A percentile compares a stretch with the other conserved stretches of the same genome.
Conservation (phyloP, 345 rosid genomes). For the Moringa oleifera region DNA sequence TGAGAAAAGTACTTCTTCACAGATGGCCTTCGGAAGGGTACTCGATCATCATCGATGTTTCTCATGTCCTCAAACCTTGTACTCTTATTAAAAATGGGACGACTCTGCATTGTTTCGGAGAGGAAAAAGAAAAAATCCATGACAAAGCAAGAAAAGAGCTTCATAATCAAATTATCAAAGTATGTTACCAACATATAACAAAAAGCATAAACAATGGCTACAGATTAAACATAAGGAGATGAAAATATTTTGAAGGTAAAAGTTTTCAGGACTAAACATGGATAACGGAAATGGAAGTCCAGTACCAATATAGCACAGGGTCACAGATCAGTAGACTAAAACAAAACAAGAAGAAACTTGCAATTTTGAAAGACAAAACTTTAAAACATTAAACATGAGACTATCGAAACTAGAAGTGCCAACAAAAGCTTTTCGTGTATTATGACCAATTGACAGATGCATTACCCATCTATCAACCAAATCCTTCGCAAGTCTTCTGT, state of each 20-base stretch:
- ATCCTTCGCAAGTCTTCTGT: constrained; percentile 93
- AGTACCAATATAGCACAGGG: no score
- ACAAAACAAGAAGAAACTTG: neutral
- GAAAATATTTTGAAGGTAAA: neutral
- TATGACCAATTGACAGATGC: neutral
- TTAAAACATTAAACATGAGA: neutral
- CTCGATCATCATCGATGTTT: constrained; percentile 67
- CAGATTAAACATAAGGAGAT: neutral
- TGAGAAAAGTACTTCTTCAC: constrained; percentile 52
- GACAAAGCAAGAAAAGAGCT: neutral
- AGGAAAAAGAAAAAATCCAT: neutral
- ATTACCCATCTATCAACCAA: constrained; percentile 98
- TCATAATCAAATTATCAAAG: no score
- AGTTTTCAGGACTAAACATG: no score
- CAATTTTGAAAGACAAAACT: neutral
- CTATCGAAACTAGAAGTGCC: neutral
- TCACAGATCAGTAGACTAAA: no score
- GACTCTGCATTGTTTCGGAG: constrained; percentile 51
- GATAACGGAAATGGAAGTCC: no score
- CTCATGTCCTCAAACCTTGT: constrained; percentile 98
- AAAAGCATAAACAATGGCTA: no score
- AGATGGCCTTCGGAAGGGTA: constrained; percentile 65
- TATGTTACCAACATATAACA: no score
- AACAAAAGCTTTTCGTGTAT: neutral
- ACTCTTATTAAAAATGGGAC: constrained; percentile 95